These are phyloP conservation scores for Globisporangium uncinulatum DNA, from an alignment of 352 stramenopile genomes.

Conservation along the genomic window DNA sequence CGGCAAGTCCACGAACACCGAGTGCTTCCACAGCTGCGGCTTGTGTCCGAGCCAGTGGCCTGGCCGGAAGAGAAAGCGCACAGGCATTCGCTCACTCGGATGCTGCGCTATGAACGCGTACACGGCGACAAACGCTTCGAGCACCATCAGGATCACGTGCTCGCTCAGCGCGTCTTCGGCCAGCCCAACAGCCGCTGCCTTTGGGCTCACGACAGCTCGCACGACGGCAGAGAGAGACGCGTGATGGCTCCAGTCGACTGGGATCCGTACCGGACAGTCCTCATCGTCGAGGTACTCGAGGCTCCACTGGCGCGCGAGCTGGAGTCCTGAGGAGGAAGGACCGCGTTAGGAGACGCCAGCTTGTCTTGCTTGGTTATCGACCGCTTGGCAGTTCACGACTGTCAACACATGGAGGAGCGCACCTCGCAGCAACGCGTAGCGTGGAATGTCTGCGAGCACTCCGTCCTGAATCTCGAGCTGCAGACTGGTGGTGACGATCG, in stretches of 20 bases:
- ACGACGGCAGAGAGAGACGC: slow-evolving; percentile 31
- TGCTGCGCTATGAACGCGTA: slow-evolving; percentile 29
- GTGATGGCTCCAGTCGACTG: slow-evolving; percentile 40
- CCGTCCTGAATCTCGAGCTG: slow-evolving; percentile 39
- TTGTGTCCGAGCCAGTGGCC: slow-evolving; percentile 16
- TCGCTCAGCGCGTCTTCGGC: slow-evolving; percentile 8
- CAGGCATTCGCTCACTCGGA: slow-evolving; percentile 33
- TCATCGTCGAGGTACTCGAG: slow-evolving; percentile 36
- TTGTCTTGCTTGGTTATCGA: too few species aligned
- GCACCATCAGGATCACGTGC: slow-evolving; percentile 28
- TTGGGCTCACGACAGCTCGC: slow-evolving; percentile 35
- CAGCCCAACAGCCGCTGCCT: slow-evolving; percentile 17
- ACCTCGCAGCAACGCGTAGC: slow-evolving; percentile 27
- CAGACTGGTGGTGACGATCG: slow-evolving; percentile 31
- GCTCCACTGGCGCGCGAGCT: slow-evolving; percentile 40
- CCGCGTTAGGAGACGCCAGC: neutral
- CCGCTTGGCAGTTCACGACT: too few species aligned
- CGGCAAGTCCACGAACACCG: slow-evolving; percentile 33
- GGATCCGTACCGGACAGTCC: slow-evolving; percentile 32
- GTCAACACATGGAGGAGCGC: too few species aligned
- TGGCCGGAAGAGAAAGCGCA: slow-evolving; percentile 35
- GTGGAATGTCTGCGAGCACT: slow-evolving; percentile 20
- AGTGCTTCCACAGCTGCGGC: slow-evolving; percentile 37
- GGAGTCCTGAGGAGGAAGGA: slow-evolving; percentile 22
- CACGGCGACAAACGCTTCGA: slow-evolving; percentile 41